A percentile compares a stretch with the other conserved stretches of the same genome.
phyloP scores from a whole-genome alignment of 306 rosid species.

The Casuarina glauca region DNA sequence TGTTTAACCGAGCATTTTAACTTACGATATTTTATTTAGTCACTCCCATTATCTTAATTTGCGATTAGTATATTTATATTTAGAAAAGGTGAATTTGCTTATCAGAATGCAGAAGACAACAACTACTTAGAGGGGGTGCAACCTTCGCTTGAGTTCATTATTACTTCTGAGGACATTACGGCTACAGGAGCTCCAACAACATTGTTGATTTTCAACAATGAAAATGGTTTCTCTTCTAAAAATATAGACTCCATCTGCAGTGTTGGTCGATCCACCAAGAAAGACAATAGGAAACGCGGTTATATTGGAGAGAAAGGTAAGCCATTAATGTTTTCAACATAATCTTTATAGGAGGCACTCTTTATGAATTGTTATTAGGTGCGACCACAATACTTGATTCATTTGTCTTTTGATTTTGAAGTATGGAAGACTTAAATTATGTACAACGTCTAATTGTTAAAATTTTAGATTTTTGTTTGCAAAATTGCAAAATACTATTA shows the following conservation, averaged over 20 bases:
- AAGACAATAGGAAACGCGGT: slow-evolving; percentile 59
- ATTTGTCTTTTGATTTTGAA: too few relatives aligned
- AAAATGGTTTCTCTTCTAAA: slow-evolving; percentile 56
- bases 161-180: slow-evolving; percentile 66
- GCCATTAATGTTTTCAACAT: too few relatives aligned
- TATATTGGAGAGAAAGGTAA: slow-evolving; percentile 91
- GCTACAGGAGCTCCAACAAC: slow-evolving; percentile 68
- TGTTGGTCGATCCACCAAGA: slow-evolving; percentile 80
- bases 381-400: too few relatives aligned
- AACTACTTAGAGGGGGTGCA: slow-evolving; percentile 34
- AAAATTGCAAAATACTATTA: too few relatives aligned
- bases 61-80: too few relatives aligned
- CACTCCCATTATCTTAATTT: too few relatives aligned
- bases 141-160: slow-evolving; percentile 53
- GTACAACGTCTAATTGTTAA: too few relatives aligned
- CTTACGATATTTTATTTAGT: too few relatives aligned
- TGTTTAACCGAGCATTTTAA: too few relatives aligned
- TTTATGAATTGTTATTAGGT: background rate
- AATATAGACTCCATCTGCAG: slow-evolving; percentile 80
- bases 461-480: too few relatives aligned
- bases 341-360: too few relatives aligned
- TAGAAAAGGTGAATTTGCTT: background rate
- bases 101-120: slow-evolving; percentile 87
- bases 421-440: too few relatives aligned
- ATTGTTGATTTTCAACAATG: slow-evolving; percentile 67